These are phyloP conservation scores for Penicillium diatomitis DNA, from an alignment of 495 filamentous ascomycete species.

Conservation along the genomic window DNA sequence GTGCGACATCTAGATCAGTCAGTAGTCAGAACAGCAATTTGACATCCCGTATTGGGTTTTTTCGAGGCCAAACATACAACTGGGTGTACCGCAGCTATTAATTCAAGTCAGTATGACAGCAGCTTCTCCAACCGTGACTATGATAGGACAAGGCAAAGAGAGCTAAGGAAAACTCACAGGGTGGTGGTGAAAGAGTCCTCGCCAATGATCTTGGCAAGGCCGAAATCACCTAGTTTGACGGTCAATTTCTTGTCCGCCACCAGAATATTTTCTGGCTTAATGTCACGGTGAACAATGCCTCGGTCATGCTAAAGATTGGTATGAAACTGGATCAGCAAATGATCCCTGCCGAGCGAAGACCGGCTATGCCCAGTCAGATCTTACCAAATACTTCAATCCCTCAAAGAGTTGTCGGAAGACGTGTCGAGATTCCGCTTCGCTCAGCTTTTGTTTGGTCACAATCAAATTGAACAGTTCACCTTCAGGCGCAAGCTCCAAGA, in stretches of 20 bases:
- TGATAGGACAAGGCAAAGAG: too few relatives aligned
- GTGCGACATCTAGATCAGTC: conserved; percentile 68
- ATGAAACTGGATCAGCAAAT: conserved; percentile 23
- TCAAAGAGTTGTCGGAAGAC: conserved; percentile 89
- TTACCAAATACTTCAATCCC: conserved; percentile 87
- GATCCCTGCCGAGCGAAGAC: too few relatives aligned
- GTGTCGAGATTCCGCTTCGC: conserved; percentile 72
- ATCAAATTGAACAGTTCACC: conserved; percentile 96
- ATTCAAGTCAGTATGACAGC: background rate
- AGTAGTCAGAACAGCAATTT: conserved; percentile 5
- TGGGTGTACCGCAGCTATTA: conserved; percentile 78
- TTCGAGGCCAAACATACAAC: conserved; percentile 44
- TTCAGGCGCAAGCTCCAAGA: conserved; percentile 83
- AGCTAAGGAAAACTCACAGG: conserved; percentile 41
- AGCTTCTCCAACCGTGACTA: too few relatives aligned
- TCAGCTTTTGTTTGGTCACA: conserved; percentile 76
- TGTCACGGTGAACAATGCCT: conserved; percentile 94
- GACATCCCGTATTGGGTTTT: background rate
- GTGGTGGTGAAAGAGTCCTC: conserved; percentile 98
- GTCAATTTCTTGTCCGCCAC: conserved; percentile 71
- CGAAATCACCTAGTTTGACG: conserved; percentile 95
- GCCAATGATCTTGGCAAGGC: conserved; percentile 95
- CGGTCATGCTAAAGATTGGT: conserved; percentile 68
- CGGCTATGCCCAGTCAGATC: too few relatives aligned
- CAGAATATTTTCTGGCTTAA: conserved; percentile 98